Base-by-base conservation (phyloP, 208 protist genomes). In the Endotrypanum monterogeii region DNA sequence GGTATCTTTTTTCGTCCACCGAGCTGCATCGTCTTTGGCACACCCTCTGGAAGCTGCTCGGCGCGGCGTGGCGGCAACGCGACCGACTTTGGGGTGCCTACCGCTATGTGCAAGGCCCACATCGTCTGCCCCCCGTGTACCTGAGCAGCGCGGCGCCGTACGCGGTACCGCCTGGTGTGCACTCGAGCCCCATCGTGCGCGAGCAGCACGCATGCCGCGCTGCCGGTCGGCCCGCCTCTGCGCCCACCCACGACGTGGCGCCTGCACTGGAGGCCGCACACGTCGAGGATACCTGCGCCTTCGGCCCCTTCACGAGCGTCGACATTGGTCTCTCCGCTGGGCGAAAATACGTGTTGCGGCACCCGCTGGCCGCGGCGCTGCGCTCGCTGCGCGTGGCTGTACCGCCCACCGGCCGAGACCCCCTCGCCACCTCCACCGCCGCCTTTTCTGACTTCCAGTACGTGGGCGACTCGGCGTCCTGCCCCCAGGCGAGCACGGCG, bases 11-110 rank as follows among this genome's bases (percentile, higher is more conserved):
- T 23, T 71, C 90, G 0, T n/a, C 44, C 3, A 46, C 54, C 0
- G 74, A 78, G 60, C 44, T 86, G 25, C 62, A 60, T 50, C 71
- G 68, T 56, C 83, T 96, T 1, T 96, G 88, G 89, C 51, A 37
- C 67, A 76, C 85, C 35, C 78, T 96, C 16, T 93, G 88, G 86
- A 80, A 70, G 35, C 39, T 87, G 9, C 73, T 93, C 6, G 85
- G 88, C 39, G 91, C 89, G 41, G 80, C 84, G 58, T 96, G 89
- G 89, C 83, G 91, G 8, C 89, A 94, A 74, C 83, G 91, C 1
- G 78, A 83, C 35, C 87, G 87, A 8, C 71, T 93, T 30, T 80
- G 88, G 70, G 88, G 91, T 4, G 79, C 78, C 28, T 87, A 88
- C 69, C 74, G 79, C 62, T 60, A 80, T 57, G 16, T 84, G 48